phyloP scores from a whole-genome alignment of 2,329 filamentous ascomycete species.

The Fusarium nematophilum region DNA sequence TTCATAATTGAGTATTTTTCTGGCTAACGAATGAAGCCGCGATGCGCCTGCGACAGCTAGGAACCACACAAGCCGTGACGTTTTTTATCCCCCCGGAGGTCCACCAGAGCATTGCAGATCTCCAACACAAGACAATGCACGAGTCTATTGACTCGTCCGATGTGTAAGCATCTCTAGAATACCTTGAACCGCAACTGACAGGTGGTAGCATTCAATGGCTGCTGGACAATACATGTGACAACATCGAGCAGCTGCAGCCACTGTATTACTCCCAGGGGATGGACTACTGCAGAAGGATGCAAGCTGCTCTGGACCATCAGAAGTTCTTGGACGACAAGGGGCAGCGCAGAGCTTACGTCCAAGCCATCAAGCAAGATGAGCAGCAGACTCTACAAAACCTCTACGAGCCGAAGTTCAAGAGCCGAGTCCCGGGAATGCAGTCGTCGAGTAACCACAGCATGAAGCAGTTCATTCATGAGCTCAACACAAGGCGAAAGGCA shows the following conservation, averaged over 20 bases:
- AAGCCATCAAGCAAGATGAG: constrained; percentile 59
- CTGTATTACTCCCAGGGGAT: constrained; percentile 69
- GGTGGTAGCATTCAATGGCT: constrained; percentile 60
- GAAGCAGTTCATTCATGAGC: constrained; percentile 34
- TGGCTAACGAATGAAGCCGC: constrained; percentile 57
- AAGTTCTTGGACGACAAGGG: constrained; percentile 53
- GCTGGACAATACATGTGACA: constrained; percentile 69
- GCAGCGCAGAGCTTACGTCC: constrained; percentile 51
- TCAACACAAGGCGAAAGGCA: constrained; percentile 32
- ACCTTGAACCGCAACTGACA: constrained; percentile 13
- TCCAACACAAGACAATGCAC: constrained; percentile 41
- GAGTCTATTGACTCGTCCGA: constrained; percentile 38
- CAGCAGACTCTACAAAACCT: constrained; percentile 67
- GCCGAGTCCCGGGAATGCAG: constrained; percentile 14
- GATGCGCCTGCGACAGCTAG: constrained; percentile 71
- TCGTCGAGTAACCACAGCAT: constrained; percentile 26
- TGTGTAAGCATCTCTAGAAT: constrained; percentile 44
- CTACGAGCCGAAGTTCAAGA: constrained; percentile 57
- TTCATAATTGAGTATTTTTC: fast-evolving
- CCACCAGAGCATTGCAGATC: constrained; percentile 68
- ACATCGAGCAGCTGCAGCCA: constrained; percentile 67
- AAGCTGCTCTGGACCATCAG: constrained; percentile 59
- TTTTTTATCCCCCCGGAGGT: constrained; percentile 70
- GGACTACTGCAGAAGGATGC: constrained; percentile 67
- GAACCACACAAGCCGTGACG: constrained; percentile 63